Base-by-base conservation (phyloP, 2,329 filamentous ascomycete genomes). In the Gnomoniopsis smithogilvyi region DNA sequence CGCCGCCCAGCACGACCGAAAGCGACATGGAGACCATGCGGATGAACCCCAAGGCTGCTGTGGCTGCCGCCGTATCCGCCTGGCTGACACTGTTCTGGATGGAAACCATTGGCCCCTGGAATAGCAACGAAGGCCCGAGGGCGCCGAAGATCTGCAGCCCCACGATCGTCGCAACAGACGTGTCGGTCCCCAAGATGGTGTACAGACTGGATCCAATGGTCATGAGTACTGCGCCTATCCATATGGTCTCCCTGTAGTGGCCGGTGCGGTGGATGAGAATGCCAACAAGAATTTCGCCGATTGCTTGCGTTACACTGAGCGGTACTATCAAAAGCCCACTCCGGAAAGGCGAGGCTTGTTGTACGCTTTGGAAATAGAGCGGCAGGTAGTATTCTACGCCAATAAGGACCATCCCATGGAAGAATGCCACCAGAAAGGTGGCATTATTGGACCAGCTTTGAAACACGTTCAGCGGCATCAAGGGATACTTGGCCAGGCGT, bases 361-460 rank as follows among this genome's bases (percentile, higher is more conserved):
- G 0, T 7, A 84, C 86, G 3, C 83, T 79, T 67, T 91, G 88
- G 48, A 89, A 84, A 69, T 85, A 90, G 0, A 91, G 76, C 0
- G 88, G 88, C 24, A 90, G 74, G 65, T 88, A 91, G 69, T 88
- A 90, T 50, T 85, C 81, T 1, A 77, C 77, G 0, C 79, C 81
- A 24, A 88, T 85, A 68, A 86, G 22, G n/a, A 83, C 80, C 67
- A 85, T 74, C 1, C 69, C 70, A 62, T 80, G 76, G 49, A 72
- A 71, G 60, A 76, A 74, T 51, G 67, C 69, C 1, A 77, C 69
- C 2, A 63, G 64, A 26, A 86, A 77, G 4, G 76, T 74, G 1
- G 85, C 85, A 10, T 81, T 69, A 43, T 83, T 86, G 1, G 84
- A 83, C 50, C 70, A 63, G 17, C 76, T 73, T 0, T 70, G 70